Base-by-base conservation (phyloP, 345 rosid species). In the Camelina laxa region DNA sequence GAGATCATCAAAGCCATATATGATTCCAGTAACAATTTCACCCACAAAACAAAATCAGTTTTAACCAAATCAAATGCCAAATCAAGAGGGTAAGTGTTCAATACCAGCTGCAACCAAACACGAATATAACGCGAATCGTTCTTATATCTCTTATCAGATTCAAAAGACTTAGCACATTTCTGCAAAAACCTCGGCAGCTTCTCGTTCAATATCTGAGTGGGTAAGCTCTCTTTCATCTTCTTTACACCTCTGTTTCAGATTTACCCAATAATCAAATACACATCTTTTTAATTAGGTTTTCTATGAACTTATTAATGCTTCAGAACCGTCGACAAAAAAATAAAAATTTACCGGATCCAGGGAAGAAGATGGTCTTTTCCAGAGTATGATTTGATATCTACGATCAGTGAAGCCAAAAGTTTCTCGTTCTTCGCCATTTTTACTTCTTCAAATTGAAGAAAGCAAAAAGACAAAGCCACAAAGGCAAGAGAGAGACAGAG, bases 101-200 rank as follows among this genome's bases (percentile, higher is more conserved):
- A 75, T 87, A 91, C 97, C 95, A 94, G 85, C 79, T 88, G 89
- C 69, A 94, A 77, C 98, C 98, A 94, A 66, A 94, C 89, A 59
- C 95, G 96, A 70, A 94, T 73, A 74, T 90, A 94, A 2, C 98
- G 96, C 30, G 81, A 76, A 80, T 91, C 98, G 72, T 94, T 86
- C 63, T 73, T 75, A 70, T 91, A 91, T 72, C 91, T 89, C 11
- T 88, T 83, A 75, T 94, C 96, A 24, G 91, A 81, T 70, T 88
- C 86, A 78, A 94, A 91, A 0, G 85, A 74, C 82, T 83, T 88
- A 9, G 89, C 76, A 65, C 98, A 91, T 80, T 87, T 91, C 77
- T 94, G 96, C 53, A 91, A 66, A 72, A 94, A 94, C 48, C 98
- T 83, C 44, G 98, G 98, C 59, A 94, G 83, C 88, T 94, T 94